Percentiles rank a stretch among this genome's conserved stretches.
phyloP scores from a whole-genome alignment of 306 rosid species.

The Lathyrus aphaca region DNA sequence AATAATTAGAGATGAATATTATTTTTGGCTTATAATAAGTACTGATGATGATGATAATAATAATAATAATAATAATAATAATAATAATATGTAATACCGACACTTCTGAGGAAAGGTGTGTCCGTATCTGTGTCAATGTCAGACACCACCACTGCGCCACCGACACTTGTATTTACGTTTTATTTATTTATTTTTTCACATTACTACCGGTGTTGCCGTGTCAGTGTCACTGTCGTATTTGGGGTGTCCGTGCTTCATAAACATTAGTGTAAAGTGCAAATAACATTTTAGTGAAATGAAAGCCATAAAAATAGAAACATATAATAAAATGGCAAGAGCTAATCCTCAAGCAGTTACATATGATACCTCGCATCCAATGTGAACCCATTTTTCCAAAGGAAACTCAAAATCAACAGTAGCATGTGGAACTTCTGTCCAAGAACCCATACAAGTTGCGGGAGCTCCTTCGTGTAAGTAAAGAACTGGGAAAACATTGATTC shows the following conservation, averaged over 20 bases:
- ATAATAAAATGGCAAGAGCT: slow-evolving; percentile 10
- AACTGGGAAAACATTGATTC: slow-evolving; percentile 60
- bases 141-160: no score
- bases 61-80: no score
- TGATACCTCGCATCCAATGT: slow-evolving; percentile 86
- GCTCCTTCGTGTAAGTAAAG: slow-evolving; percentile 54
- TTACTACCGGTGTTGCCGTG: no score
- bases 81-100: background rate
- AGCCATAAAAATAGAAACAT: slow-evolving; percentile 22
- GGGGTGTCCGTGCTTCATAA: no score
- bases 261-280: background rate
- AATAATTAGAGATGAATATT: background rate
- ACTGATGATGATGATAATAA: no score
- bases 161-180: no score
- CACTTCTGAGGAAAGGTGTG: no score
- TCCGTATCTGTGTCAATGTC: no score
- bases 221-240: no score
- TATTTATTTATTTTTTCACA: no score
- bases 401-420: slow-evolving; percentile 58
- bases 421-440: slow-evolving; percentile 54
- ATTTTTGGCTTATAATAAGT: background rate
- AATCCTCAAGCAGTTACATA: slow-evolving; percentile 31
- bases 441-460: slow-evolving; percentile 46
- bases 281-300: slow-evolving; percentile 1
- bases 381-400: slow-evolving; percentile 83